Percentiles rank a stretch among this genome's conserved stretches.
phyloP scores from a whole-genome alignment of 169 alveolate genomes.

The Plasmodium malariae region DNA sequence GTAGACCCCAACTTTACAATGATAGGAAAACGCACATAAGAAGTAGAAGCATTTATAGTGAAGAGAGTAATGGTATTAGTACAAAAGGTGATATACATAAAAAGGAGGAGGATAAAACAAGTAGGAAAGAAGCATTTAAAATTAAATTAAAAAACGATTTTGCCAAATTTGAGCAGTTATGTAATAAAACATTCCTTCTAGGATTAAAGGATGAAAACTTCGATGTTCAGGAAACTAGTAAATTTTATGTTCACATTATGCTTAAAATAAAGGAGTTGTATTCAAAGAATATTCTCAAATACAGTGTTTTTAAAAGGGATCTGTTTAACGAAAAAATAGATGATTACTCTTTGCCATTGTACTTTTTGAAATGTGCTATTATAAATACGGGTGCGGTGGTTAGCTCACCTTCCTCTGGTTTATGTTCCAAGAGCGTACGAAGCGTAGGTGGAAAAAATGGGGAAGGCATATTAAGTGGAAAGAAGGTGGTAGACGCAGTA shows the following conservation, averaged over 20 bases:
- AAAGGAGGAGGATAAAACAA: not conserved
- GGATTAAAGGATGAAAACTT: constrained; percentile 24
- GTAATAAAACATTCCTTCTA: constrained; percentile 6
- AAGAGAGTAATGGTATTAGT: not conserved
- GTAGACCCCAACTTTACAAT: too few relatives aligned
- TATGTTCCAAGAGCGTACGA: too few relatives aligned
- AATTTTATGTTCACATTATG: constrained; percentile 29
- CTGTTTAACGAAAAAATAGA: constrained; percentile 18
- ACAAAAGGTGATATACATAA: too few relatives aligned
- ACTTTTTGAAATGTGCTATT: constrained; percentile 24
- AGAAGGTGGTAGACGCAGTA: too few relatives aligned
- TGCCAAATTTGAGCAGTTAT: constrained; percentile 2
- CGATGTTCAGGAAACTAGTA: constrained; percentile 45
- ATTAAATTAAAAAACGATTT: not conserved
- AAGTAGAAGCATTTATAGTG: not conserved
- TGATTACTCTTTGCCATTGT: constrained; percentile 22
- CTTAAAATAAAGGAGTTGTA: constrained; percentile 7
- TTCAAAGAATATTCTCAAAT: not conserved
- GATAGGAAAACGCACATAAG: too few relatives aligned
- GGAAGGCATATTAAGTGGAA: not conserved
- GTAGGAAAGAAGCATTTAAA: not conserved
- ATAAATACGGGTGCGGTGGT: not conserved
- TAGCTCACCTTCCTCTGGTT: not conserved
- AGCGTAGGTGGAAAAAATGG: not conserved
- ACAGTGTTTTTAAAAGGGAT: constrained; percentile 9